Evolutionary conservation across 208 protist genomes (phyloP).

Genomic region (Leishmania turanica): DNA sequence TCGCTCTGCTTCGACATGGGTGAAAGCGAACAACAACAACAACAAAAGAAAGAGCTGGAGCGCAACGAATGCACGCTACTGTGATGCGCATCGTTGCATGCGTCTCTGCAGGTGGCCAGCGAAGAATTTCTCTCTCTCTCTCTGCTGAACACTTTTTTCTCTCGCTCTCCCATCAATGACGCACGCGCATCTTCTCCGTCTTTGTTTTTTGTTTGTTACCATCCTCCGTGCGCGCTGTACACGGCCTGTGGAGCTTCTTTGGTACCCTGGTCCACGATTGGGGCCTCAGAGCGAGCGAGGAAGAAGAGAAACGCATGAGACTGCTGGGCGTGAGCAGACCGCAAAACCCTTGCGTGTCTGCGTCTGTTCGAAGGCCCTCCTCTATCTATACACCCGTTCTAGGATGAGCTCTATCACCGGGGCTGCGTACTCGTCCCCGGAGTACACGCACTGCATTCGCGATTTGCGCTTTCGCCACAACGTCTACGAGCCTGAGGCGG

Average conservation of each 20-base stretch:
- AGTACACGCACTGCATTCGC: constrained; percentile 86
- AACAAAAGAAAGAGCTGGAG: background rate
- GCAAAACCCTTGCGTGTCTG: background rate
- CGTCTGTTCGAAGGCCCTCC: background rate
- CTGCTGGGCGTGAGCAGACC: background rate
- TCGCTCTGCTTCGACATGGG: background rate
- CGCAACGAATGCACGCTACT: background rate
- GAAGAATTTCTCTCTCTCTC: background rate
- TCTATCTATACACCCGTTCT: background rate
- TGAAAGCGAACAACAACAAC: no score
- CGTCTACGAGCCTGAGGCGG: constrained; percentile 91
- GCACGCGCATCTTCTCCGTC: background rate
- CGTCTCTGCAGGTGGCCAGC: background rate
- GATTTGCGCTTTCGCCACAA: constrained; percentile 63
- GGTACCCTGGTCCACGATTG: background rate
- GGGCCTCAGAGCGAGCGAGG: background rate
- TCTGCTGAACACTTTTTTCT: background rate
- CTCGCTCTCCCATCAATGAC: background rate
- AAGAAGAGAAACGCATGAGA: background rate
- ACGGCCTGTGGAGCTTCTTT: background rate
- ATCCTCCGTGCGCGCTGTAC: background rate
- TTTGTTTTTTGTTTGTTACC: background rate
- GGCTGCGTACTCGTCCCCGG: constrained; percentile 55
- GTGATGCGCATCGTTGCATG: background rate
- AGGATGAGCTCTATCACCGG: background rate